Conservation (phyloP, 805 yeast genomes). For the Saccharomyces jurei region DNA sequence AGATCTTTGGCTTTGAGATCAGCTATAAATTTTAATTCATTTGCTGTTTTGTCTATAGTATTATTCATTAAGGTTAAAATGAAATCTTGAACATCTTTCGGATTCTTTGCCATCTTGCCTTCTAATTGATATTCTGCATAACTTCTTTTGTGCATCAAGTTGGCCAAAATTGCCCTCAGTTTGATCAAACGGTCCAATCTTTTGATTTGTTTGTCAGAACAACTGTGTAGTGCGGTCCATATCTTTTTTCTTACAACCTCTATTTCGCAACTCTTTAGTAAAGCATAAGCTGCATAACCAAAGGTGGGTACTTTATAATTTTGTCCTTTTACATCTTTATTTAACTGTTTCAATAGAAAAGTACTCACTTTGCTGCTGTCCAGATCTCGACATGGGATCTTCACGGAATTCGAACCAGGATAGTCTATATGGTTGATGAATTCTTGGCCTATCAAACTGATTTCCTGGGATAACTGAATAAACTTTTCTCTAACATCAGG, state of each 20-base stretch:
- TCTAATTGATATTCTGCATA: slow-evolving; percentile 75
- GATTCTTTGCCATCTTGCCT: slow-evolving; percentile 83
- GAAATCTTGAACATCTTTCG: slow-evolving; percentile 67
- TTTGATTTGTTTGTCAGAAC: slow-evolving; percentile 53
- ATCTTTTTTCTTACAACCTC: slow-evolving; percentile 53
- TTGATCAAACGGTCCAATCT: slow-evolving; percentile 51
- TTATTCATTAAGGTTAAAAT: slow-evolving; percentile 49
- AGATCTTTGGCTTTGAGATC: slow-evolving; percentile 27
- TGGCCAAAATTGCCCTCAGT: slow-evolving; percentile 63
- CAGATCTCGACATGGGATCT: slow-evolving; percentile 17
- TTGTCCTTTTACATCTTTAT: slow-evolving; percentile 33
- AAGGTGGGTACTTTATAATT: slow-evolving; percentile 47
- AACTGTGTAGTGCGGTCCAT: slow-evolving; percentile 69
- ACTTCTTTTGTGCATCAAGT: slow-evolving; percentile 58
- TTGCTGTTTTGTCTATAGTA: slow-evolving; percentile 45
- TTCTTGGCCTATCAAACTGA: slow-evolving; percentile 73
- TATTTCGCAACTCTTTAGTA: slow-evolving; percentile 51
- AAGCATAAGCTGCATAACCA: slow-evolving; percentile 57
- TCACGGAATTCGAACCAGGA: slow-evolving; percentile 15
- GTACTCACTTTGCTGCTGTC: slow-evolving; percentile 13
- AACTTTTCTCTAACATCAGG: slow-evolving; percentile 57
- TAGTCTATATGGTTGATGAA: slow-evolving; percentile 37
- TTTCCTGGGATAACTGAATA: slow-evolving; percentile 69
- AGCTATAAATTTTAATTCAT: slow-evolving; percentile 49
- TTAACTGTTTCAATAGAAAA: slow-evolving; percentile 21